Conservation (phyloP, 345 rosid species). For the Euphorbia lathyris region DNA sequence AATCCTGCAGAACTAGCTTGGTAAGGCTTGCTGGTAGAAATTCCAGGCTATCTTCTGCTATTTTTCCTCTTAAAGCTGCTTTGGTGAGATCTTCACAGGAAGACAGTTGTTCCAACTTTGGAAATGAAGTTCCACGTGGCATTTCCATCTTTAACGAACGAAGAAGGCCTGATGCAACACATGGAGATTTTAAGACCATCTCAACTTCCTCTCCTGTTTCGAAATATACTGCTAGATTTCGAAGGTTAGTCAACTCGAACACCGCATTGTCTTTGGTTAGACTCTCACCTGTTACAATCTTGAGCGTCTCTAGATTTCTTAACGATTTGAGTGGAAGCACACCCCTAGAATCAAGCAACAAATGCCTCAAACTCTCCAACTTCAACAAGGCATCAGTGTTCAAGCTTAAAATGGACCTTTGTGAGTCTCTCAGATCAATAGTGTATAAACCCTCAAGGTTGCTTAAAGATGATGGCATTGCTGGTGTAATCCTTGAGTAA, state of each 20-base stretch:
- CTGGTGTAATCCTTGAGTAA: no score
- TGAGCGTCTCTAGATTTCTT: constrained; percentile 3
- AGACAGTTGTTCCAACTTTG: not conserved
- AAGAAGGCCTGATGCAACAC: not conserved
- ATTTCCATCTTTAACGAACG: not conserved
- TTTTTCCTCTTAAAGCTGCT: not conserved
- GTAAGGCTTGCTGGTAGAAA: constrained; percentile 2
- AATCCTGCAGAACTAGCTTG: not conserved
- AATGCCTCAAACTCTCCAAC: constrained; percentile 4
- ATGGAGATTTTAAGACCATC: not conserved
- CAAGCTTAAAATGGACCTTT: no score
- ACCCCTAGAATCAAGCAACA: not conserved
- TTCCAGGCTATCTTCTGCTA: not conserved
- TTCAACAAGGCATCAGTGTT: not conserved
- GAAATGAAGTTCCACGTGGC: not conserved
- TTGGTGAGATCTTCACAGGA: not conserved
- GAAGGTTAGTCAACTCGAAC: not conserved
- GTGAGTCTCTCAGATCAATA: not conserved
- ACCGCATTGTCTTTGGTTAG: not conserved
- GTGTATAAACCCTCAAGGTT: not conserved
- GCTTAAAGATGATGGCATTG: not conserved
- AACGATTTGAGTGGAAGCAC: not conserved
- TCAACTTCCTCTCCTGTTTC: not conserved
- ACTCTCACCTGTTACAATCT: not conserved
- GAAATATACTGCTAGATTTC: not conserved